phyloP scores from a whole-genome alignment of 768 basidiomycete species.

The Sutorius australiensis region DNA sequence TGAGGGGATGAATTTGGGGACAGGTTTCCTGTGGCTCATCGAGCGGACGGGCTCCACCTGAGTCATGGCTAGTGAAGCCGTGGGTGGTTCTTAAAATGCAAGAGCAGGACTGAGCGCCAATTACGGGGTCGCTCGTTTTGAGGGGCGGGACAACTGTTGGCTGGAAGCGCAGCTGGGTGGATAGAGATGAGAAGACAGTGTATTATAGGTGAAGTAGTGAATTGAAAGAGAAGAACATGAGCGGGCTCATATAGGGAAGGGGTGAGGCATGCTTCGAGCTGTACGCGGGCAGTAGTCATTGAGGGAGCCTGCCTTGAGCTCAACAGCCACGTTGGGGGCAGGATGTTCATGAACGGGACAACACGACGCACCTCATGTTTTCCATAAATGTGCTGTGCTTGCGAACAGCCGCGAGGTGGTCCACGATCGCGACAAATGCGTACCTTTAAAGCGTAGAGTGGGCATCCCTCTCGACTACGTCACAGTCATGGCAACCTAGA shows the following conservation, averaged over 20 bases:
- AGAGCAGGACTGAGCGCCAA: conserved; percentile 11
- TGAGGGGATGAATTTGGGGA: conserved; percentile 62
- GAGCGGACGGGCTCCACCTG: conserved; percentile 28
- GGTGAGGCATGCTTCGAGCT: conserved; percentile 29
- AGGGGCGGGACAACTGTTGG: conserved; percentile 13
- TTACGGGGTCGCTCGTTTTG: conserved; percentile 5
- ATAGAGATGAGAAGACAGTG: conserved; percentile 26
- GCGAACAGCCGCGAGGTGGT: conserved; percentile 32
- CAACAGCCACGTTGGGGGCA: conserved; percentile 33
- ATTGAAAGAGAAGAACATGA: conserved; percentile 19
- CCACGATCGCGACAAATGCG: conserved; percentile 33
- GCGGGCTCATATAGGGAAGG: conserved; percentile 31
- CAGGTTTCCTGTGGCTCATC: conserved; percentile 71
- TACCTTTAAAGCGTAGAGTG: conserved; percentile 24
- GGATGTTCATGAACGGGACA: conserved; percentile 30
- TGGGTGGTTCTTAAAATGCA: conserved; percentile 3
- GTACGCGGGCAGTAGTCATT: conserved; percentile 30
- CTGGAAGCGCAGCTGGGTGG: conserved; percentile 24
- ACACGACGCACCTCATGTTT: conserved; percentile 38
- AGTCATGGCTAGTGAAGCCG: conserved; percentile 22
- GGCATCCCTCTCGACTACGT: conserved; percentile 22
- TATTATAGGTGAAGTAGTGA: conserved; percentile 30
- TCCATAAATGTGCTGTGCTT: conserved; percentile 31
- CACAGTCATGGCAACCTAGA: conserved; percentile 25
- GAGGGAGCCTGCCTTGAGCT: conserved; percentile 33